Evolutionary conservation across 257 asterid genomes (phyloP).

Genomic region (Nicotiana knightiana): DNA sequence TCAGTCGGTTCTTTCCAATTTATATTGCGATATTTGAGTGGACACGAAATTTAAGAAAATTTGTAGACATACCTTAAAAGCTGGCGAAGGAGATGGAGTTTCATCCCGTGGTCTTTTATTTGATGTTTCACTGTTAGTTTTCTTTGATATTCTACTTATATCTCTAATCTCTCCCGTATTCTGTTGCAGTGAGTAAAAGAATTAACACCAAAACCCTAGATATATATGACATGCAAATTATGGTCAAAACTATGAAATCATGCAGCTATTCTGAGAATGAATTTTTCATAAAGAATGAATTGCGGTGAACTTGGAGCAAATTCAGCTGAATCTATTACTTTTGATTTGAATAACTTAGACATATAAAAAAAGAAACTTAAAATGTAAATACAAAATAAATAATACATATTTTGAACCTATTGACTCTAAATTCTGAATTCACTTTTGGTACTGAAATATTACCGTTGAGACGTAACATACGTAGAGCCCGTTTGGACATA

Average conservation of each 20-base stretch:
- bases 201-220: neutral
- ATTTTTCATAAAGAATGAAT: too few species aligned
- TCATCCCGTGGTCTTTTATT: slow-evolving; percentile 58
- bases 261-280: too few species aligned
- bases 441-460: neutral
- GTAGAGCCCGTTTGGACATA: too few species aligned
- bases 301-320: neutral
- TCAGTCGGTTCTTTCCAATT: too few species aligned
- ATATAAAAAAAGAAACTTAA: neutral
- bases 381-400: neutral
- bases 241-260: neutral
- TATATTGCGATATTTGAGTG: neutral
- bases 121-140: slow-evolving; percentile 34
- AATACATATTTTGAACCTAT: neutral
- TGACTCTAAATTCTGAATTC: neutral
- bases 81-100: slow-evolving; percentile 50
- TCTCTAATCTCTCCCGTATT: slow-evolving; percentile 29
- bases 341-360: neutral
- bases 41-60: neutral
- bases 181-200: slow-evolving; percentile 14
- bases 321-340: neutral
- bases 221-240: neutral
- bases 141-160: slow-evolving; percentile 28
- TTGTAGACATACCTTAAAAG: slow-evolving; percentile 48
- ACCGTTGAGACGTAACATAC: neutral